These are phyloP conservation scores for Phanerodontia chrysosporium DNA, from an alignment of 768 basidiomycete genomes.

Conservation along the genomic window DNA sequence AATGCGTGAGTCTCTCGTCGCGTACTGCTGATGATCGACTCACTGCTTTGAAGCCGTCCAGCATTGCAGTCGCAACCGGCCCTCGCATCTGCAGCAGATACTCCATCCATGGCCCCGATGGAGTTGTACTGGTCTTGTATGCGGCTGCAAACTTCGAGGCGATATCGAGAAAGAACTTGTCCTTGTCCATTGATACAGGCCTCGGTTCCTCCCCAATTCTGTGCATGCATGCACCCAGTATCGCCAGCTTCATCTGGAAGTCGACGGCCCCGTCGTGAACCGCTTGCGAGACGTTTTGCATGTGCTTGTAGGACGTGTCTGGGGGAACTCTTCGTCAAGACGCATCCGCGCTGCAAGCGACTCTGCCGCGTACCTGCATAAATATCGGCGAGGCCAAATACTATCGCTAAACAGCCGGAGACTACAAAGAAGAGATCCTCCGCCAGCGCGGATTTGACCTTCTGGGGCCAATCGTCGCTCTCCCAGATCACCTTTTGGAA, in stretches of 20 bases:
- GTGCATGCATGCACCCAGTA: neutral
- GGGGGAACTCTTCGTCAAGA: too few species aligned
- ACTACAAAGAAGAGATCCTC: neutral
- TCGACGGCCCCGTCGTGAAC: neutral
- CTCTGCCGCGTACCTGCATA: neutral
- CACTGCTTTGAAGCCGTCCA: neutral
- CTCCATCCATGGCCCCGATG: neutral
- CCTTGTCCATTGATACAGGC: neutral
- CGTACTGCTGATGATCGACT: neutral
- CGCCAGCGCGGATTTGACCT: neutral
- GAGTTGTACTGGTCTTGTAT: neutral
- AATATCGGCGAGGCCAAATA: neutral
- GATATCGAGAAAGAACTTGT: neutral
- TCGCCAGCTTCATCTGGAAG: neutral
- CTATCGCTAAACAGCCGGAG: neutral
- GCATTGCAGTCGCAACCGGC: neutral
- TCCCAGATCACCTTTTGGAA: neutral
- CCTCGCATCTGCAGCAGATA: neutral
- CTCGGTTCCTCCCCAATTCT: neutral
- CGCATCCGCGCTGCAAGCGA: too few species aligned
- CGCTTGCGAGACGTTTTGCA: neutral
- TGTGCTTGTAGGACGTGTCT: too few species aligned
- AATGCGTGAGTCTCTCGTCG: neutral
- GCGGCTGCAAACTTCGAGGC: neutral
- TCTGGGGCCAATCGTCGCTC: neutral